Percentiles rank a stretch among this genome's conserved stretches.
phyloP scores from a whole-genome alignment of 257 asterid genomes.

The Paraleonurus japonicus region DNA sequence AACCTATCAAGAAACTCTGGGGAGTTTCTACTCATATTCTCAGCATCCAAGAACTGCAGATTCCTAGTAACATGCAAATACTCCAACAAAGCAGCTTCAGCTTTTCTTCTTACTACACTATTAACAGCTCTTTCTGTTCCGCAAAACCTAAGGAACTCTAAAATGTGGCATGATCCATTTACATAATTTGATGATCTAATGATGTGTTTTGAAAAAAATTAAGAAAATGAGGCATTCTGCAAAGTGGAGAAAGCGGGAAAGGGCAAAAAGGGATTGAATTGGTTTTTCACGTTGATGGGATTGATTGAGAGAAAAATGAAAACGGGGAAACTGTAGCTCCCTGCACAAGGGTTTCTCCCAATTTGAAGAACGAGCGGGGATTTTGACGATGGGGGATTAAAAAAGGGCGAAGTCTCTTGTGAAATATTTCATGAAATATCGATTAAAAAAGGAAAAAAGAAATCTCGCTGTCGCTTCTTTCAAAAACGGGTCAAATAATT shows the following conservation, averaged over 20 bases:
- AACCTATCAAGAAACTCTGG: constrained; percentile 51
- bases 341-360: not conserved
- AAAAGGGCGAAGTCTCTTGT: too few species aligned
- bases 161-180: constrained; percentile 31
- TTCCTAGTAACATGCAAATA: constrained; percentile 71
- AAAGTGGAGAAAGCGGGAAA: constrained; percentile 17
- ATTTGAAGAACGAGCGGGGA: not conserved
- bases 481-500: too few species aligned
- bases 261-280: not conserved
- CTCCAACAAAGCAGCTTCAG: constrained; percentile 57
- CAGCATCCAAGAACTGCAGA: constrained; percentile 61
- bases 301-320: not conserved
- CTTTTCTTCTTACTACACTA: constrained; percentile 39
- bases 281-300: not conserved
- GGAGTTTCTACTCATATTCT: constrained; percentile 60
- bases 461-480: too few species aligned
- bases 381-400: too few species aligned
- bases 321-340: not conserved
- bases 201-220: constrained; percentile 27
- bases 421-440: too few species aligned
- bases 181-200: constrained; percentile 28
- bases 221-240: constrained; percentile 25
- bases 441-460: too few species aligned
- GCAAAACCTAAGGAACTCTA: constrained; percentile 33
- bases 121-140: constrained; percentile 28